Percentiles rank a stretch among this genome's conserved stretches.
phyloP scores from a whole-genome alignment of 768 basidiomycete genomes.

The Mycena venus region DNA sequence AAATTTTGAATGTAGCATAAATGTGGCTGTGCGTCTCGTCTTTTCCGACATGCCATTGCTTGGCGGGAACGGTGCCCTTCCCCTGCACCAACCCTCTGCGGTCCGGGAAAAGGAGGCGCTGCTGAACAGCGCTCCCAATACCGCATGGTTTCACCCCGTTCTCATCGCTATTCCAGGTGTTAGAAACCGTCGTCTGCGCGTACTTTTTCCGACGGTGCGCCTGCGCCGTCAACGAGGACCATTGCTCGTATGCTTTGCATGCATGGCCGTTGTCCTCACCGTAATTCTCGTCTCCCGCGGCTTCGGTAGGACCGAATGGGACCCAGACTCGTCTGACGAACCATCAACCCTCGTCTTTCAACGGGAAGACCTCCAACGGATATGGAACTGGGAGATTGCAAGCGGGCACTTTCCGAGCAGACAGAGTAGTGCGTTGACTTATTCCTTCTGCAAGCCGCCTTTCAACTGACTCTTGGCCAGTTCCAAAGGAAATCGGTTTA shows the following conservation, averaged over 20 bases:
- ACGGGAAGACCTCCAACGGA: slow-evolving; percentile 80
- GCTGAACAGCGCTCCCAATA: slow-evolving; percentile 32
- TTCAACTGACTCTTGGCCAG: slow-evolving; percentile 51
- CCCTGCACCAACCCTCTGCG: slow-evolving; percentile 55
- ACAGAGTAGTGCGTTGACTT: slow-evolving; percentile 67
- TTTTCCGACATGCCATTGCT: slow-evolving; percentile 22
- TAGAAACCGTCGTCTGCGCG: slow-evolving; percentile 67
- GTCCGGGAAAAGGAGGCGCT: slow-evolving; percentile 58
- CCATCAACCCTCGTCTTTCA: slow-evolving; percentile 79
- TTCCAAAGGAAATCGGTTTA: slow-evolving; percentile 75
- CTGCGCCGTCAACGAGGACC: slow-evolving; percentile 69
- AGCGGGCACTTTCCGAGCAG: slow-evolving; percentile 91
- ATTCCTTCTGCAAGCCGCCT: slow-evolving; percentile 4
- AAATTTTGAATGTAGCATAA: neutral
- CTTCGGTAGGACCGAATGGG: slow-evolving; percentile 58
- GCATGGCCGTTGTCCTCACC: slow-evolving; percentile 64
- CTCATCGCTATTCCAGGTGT: slow-evolving; percentile 72
- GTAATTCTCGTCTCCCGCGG: slow-evolving; percentile 60
- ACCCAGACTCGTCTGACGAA: slow-evolving; percentile 58
- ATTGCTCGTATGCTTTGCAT: slow-evolving; percentile 64
- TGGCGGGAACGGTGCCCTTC: slow-evolving; percentile 49
- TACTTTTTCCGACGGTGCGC: slow-evolving; percentile 70
- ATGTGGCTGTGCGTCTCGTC: slow-evolving; percentile 6
- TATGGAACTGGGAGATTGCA: slow-evolving; percentile 95
- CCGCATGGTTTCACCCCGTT: slow-evolving; percentile 67